Evolutionary conservation across 148 eudicot species (phyloP).

Genomic region (Chenopodium album): DNA sequence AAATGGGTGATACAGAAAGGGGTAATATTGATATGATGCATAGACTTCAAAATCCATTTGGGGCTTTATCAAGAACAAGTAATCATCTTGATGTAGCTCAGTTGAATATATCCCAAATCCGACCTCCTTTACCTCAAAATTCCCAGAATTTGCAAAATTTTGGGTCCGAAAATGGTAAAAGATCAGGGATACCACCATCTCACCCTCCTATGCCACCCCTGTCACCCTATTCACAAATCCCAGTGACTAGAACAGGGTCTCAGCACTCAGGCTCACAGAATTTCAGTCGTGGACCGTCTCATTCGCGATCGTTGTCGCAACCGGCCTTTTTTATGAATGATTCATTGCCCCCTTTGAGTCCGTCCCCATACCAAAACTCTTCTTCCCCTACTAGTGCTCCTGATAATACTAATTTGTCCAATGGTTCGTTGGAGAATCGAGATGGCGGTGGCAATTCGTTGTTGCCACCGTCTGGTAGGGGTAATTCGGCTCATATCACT

Average conservation of each 20-base stretch:
- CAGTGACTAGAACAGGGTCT: slow-evolving; percentile 36
- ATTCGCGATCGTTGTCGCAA: slow-evolving; percentile 80
- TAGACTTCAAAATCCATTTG: slow-evolving; percentile 69
- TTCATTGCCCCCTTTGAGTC: slow-evolving; percentile 90
- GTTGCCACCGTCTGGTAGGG: slow-evolving; percentile 44
- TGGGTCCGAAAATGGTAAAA: slow-evolving; percentile 41
- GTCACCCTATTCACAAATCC: slow-evolving; percentile 84
- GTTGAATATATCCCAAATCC: slow-evolving; percentile 53
- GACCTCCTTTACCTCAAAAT: slow-evolving; percentile 58
- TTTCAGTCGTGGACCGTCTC: slow-evolving; percentile 54
- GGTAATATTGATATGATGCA: slow-evolving; percentile 61
- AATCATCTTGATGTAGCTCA: slow-evolving; percentile 80
- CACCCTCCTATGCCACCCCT: slow-evolving; percentile 80
- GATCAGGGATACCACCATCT: slow-evolving; percentile 81
- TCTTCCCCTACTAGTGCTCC: slow-evolving; percentile 32
- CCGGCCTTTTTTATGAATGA: slow-evolving; percentile 68
- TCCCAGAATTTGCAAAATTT: slow-evolving; percentile 49
- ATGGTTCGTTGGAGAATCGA: slow-evolving; percentile 61
- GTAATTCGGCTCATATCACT: slow-evolving; percentile 40
- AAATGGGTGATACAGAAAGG: slow-evolving; percentile 71
- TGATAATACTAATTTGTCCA: slow-evolving; percentile 21
- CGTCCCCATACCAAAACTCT: slow-evolving; percentile 55
- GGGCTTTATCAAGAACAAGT: slow-evolving; percentile 47
- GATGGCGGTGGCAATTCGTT: slow-evolving; percentile 24
- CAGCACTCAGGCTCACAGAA: slow-evolving; percentile 54